Base-by-base conservation (phyloP, 2,329 filamentous ascomycete genomes). In the Beauveria sp. region DNA sequence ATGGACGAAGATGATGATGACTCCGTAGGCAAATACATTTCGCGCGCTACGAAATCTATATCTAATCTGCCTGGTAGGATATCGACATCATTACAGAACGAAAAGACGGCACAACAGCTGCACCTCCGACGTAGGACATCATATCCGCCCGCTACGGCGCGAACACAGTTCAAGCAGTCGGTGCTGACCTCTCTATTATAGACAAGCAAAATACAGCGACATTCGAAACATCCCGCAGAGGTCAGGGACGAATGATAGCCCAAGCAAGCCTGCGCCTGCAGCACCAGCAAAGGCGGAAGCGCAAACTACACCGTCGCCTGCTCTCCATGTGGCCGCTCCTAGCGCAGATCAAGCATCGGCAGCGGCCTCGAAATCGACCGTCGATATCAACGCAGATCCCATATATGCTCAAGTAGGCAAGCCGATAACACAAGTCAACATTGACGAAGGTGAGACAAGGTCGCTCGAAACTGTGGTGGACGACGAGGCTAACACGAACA, bases 331-430 rank as follows among this genome's bases (percentile, higher is more conserved):
- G 28, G 72, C 73, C 20, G 68, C 70, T 2, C 73, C 75, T 4
- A 84, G 76, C 74, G 81, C 76, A 73, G 75, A 82, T 64, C 69
- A 79, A 63, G 83, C 85, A 55, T 83, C 84, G 1, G 76, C 87
- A 67, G 78, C 94, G 72, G 77, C 91, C 73, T 77, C 88, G 46
- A 92, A 88, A 62, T 96, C 92, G 14, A 92, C 85, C 54, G 84
- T 97, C 64, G 90, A 97, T 70, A 84, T 97, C 59, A 86, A 96
- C 72, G 88, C 83, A 4, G 90, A 92, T 64, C 93, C 94, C 0
- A 77, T 89, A 2, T 92, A 96, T 72, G 86, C 89, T 20, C 79
- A 82, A 3, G 87, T 86, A 24, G 94, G 96, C 66, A 92, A 94
- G 67, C 89, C 94, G 67, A 84, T 92, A 58, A 88, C 86, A 8